Evolutionary conservation across 345 rosid genomes (phyloP), one percentile per base, ranked within the genome.

Genomic region (Nephelium lappaceum): DNA sequence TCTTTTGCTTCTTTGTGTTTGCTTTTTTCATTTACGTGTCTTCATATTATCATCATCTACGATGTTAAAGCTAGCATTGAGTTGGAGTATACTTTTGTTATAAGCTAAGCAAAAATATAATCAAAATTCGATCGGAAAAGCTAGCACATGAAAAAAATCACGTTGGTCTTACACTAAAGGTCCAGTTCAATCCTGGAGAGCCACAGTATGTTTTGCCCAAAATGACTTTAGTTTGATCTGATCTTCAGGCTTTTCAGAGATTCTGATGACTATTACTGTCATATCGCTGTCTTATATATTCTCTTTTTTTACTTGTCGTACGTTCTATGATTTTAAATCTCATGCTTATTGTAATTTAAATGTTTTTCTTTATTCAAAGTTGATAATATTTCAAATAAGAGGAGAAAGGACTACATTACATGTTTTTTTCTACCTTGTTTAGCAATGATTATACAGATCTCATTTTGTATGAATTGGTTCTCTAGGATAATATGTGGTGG

Each of bases 91-190:
- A 86, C 83, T 83, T 83, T 67, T 82, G 78, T 63, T 81, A 41
- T 71, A 82, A 80, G 87, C 80, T 64, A 84, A 86, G 83, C 71
- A 81, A 81, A 27, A 23, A 65, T 69, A 68, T 2, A 65, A 38
- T 31, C 51, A 41, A 61, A 60, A 18, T 69, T 67, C 6, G 3
- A 58, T 9, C 38, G 39, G 36, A 62, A 61, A 36, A 49, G 47
- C 36, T 31, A 31, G 1, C 36, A 42, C 19, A 58, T 38, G 38
- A 74, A 21, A 75, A 25, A 27, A 31, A 47, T 47, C 55, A 11
- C 16, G 18, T 49, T 49, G 14, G n/a, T n/a, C n/a, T n/a, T n/a
- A n/a, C 16, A 49, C 55, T 49, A 49, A 49, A 49, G 11, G 27
- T 25, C 18, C 14, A 65, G 18, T 49, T 49, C 39, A 15, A 72